Evolutionary conservation across 2,329 filamentous ascomycete genomes (phyloP), one percentile per base, ranked within the genome.

Genomic region (Calonectria pauciramosa): DNA sequence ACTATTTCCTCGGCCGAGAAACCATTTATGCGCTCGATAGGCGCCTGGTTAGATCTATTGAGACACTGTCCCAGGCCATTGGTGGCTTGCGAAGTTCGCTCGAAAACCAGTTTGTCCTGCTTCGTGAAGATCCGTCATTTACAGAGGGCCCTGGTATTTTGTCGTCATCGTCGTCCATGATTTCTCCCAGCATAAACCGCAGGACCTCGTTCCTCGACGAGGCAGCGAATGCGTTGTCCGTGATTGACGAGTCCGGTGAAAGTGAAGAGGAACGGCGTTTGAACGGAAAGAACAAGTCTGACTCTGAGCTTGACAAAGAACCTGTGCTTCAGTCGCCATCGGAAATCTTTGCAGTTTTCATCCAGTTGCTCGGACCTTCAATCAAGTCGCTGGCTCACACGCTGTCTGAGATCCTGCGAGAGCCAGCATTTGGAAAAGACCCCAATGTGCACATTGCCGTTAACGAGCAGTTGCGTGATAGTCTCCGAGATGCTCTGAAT

Each of bases 321-420:
- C 85, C 86, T 4, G 80, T 85, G 0, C 90, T 92, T 72, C 88
- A 88, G 47, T 90, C 91, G 2, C 92, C 96, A 0, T 92, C 94
- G 0, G 95, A 98, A 73, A 97, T 99, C 77, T 99, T 99, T 82
- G 93, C 95, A 14, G 89, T 96, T 7, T 99, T 99, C 84, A 98
- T 99, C 74, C 89, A 91, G 26, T 92, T 97, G 78, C 88, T 99
- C 28, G 97, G 97, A 0, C 97, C 97, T 1, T 97, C 96, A 0
- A 98, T 98, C 93, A 98, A 98, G 84, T 98, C 96, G 0, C 87
- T 99, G n/a, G 95, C 95, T 3, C 97, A 94, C 80, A 99, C 97
- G 0, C 86, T 99, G 49, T 95, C 95, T 14, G 94, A 97, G 82
- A 96, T 98, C 13, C 91, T 99, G 10, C 93, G 95, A 68, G 96